phyloP scores from a whole-genome alignment of 805 yeast genomes.

The Candida verbasci region DNA sequence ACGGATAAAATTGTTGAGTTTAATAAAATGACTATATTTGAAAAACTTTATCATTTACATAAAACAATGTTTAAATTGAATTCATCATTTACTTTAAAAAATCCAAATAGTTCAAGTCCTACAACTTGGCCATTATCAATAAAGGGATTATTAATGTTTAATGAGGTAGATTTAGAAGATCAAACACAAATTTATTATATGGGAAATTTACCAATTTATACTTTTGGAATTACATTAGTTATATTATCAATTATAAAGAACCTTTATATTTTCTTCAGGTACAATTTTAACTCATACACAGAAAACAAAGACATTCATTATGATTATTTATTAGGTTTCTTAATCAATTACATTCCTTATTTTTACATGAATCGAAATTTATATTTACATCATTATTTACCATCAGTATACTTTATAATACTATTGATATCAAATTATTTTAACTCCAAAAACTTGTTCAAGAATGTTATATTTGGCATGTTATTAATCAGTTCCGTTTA shows the following conservation, averaged over 20 bases:
- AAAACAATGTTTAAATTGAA: conserved; percentile 50
- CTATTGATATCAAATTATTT: conserved; percentile 40
- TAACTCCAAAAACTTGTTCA: conserved; percentile 30
- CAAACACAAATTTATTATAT: conserved; percentile 46
- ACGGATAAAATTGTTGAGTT: conserved; percentile 16
- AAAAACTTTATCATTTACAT: conserved; percentile 54
- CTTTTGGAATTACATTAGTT: conserved; percentile 36
- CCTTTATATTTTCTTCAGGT: neutral
- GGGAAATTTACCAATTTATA: conserved; percentile 63
- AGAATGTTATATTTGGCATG: conserved; percentile 18
- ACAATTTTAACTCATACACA: conserved; percentile 14
- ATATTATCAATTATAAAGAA: conserved; percentile 17
- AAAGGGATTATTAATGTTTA: conserved; percentile 60
- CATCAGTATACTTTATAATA: conserved; percentile 47
- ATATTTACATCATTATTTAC: conserved; percentile 45
- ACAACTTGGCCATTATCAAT: conserved; percentile 57
- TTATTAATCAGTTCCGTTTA: conserved; percentile 15
- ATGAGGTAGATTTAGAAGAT: conserved; percentile 28
- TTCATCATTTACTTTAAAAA: conserved; percentile 43
- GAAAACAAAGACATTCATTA: conserved; percentile 19
- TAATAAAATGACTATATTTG: conserved; percentile 35
- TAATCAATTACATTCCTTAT: conserved; percentile 55
- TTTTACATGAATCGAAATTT: conserved; percentile 35
- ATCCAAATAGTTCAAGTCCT: conserved; percentile 52
- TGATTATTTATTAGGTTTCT: conserved; percentile 43